Evolutionary conservation across 768 basidiomycete genomes (phyloP).

Genomic region (Serendipita indica): DNA sequence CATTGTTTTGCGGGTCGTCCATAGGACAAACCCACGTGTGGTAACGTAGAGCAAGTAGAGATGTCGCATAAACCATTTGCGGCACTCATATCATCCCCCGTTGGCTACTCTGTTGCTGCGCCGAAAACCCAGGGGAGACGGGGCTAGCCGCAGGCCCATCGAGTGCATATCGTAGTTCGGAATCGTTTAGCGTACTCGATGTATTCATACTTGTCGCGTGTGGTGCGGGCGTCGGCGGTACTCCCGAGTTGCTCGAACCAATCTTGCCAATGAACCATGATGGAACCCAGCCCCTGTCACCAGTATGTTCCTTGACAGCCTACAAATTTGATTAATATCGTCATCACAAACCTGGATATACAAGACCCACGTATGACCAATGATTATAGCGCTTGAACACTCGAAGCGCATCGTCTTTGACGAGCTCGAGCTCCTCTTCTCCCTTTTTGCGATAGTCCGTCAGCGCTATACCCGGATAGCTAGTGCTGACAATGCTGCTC

Average conservation of each 20-base stretch:
- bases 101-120: not conserved
- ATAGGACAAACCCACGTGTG: too few species aligned
- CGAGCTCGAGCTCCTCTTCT: constrained; percentile 78
- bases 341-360: constrained; percentile 8
- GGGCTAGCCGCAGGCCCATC: constrained; percentile 8
- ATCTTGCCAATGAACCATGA: constrained; percentile 96
- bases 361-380: constrained; percentile 70
- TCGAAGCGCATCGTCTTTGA: constrained; percentile 74
- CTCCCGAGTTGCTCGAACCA: constrained; percentile 28
- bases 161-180: constrained; percentile 16
- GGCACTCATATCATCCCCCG: not conserved
- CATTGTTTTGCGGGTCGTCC: too few species aligned
- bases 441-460: constrained; percentile 96
- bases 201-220: constrained; percentile 19
- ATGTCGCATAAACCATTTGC: too few species aligned
- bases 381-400: constrained; percentile 98
- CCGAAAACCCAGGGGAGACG: constrained; percentile 1
- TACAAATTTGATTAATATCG: constrained; percentile 21
- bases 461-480: constrained; percentile 88
- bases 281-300: constrained; percentile 94
- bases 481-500: constrained; percentile 85
- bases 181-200: constrained; percentile 13
- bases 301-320: constrained; percentile 88
- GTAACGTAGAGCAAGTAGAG: too few species aligned
- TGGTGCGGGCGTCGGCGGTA: constrained; percentile 31